phyloP scores from a whole-genome alignment of 2,329 filamentous ascomycete species.

The Leptoxyphium fumago region DNA sequence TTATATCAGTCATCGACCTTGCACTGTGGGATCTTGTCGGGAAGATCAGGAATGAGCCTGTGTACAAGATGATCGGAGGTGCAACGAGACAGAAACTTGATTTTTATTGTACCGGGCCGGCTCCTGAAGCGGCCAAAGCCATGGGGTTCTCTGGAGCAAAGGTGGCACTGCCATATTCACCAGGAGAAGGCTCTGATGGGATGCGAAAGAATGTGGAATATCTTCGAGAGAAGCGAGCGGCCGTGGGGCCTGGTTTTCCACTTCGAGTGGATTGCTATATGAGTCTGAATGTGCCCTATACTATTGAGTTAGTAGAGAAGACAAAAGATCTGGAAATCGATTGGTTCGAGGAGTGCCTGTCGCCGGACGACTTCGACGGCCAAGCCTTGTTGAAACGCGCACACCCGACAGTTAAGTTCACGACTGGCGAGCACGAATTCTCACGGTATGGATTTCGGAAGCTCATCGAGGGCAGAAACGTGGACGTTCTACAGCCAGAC shows the following conservation, averaged over 20 bases:
- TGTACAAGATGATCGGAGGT: constrained; percentile 87
- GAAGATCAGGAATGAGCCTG: constrained; percentile 81
- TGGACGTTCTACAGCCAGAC: constrained; percentile 90
- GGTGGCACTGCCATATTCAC: constrained; percentile 77
- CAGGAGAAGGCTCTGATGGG: constrained; percentile 70
- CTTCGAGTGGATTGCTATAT: constrained; percentile 96
- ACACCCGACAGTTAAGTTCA: constrained; percentile 83
- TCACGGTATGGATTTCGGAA: constrained; percentile 90
- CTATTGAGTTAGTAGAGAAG: constrained; percentile 75
- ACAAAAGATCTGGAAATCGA: constrained; percentile 77
- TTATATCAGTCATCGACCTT: constrained; percentile 88
- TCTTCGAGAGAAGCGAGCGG: constrained; percentile 67
- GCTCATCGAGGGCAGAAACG: constrained; percentile 76
- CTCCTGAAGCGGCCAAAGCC: constrained; percentile 61
- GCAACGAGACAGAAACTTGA: constrained; percentile 69
- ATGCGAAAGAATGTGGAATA: constrained; percentile 84
- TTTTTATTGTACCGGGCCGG: constrained; percentile 91
- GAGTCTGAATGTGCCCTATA: constrained; percentile 85
- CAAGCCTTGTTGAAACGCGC: constrained; percentile 82
- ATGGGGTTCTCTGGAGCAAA: constrained; percentile 90
- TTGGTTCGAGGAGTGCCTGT: constrained; percentile 94
- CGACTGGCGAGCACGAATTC: constrained; percentile 91
- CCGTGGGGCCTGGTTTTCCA: constrained; percentile 78
- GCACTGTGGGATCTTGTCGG: constrained; percentile 86
- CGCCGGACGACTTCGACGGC: constrained; percentile 82